These are phyloP conservation scores for Dispira parvispora DNA, from an alignment of 192 early-diverging fungal genomes.

Conservation along the genomic window DNA sequence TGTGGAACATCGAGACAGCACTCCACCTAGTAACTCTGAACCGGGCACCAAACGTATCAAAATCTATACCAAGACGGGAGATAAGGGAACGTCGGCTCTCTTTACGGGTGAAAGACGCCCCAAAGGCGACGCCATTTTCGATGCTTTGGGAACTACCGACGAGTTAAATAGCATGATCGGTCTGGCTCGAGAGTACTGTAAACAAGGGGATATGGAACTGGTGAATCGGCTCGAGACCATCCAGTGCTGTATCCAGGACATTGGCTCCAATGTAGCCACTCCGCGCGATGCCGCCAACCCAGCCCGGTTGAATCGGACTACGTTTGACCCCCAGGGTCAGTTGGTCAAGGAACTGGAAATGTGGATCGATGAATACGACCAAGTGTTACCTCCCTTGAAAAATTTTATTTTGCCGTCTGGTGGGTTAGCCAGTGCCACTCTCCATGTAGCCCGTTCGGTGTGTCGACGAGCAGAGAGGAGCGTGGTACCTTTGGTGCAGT, in stretches of 20 bases:
- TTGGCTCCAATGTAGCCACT: constrained; percentile 85
- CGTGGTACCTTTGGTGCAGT: constrained; percentile 49
- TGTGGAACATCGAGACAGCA: too few species aligned
- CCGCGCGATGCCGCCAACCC: constrained; percentile 44
- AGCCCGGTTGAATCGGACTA: constrained; percentile 42
- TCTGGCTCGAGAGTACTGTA: constrained; percentile 24
- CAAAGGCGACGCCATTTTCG: constrained; percentile 81
- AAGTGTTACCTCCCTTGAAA: constrained; percentile 48
- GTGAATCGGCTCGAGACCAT: constrained; percentile 30
- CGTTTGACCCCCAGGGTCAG: constrained; percentile 54
- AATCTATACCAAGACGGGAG: constrained; percentile 89
- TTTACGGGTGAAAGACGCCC: constrained; percentile 79
- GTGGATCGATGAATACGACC: constrained; percentile 74
- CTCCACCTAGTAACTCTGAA: too few species aligned
- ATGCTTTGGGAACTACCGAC: constrained; percentile 79
- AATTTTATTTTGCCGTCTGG: constrained; percentile 90
- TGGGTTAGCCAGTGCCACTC: constrained; percentile 54
- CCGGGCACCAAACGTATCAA: constrained; percentile 21
- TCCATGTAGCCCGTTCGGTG: constrained; percentile 73
- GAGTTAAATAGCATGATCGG: constrained; percentile 43
- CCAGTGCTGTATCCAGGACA: constrained; percentile 81
- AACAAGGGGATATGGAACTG: constrained; percentile 14
- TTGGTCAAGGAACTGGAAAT: constrained; percentile 45
- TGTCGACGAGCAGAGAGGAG: constrained; percentile 78
- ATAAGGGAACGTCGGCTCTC: constrained; percentile 77